phyloP scores from a whole-genome alignment of 2,329 filamentous ascomycete genomes.

The Hypomyces rosellus region DNA sequence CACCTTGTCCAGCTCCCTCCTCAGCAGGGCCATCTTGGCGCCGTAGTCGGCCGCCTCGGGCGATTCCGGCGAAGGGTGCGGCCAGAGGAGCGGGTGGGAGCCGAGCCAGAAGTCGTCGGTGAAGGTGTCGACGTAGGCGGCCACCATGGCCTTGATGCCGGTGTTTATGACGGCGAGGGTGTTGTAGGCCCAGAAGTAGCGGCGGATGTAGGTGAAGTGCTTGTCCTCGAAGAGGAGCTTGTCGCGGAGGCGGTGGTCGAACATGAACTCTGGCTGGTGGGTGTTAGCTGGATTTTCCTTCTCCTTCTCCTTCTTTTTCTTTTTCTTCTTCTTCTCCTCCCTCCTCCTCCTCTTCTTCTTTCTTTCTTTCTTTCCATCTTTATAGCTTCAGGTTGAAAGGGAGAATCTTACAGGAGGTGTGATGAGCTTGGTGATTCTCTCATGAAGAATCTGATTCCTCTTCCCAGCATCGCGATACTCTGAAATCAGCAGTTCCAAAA shows the following conservation, averaged over 20 bases:
- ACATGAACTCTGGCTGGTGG: conserved; percentile 47
- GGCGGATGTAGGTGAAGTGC: conserved; percentile 53
- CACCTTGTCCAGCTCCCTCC: conserved; percentile 44
- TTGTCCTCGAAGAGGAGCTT: conserved; percentile 55
- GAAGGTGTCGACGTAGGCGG: conserved; percentile 51
- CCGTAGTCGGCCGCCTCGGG: conserved; percentile 41
- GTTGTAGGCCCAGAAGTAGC: conserved; percentile 59
- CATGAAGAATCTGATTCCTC: conserved; percentile 50
- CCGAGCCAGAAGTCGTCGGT: conserved; percentile 54
- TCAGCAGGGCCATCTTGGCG: conserved; percentile 39
- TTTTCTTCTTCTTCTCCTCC: too few species aligned
- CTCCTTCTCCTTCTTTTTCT: too few species aligned
- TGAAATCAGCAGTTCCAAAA: conserved; percentile 50
- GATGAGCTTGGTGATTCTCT: conserved; percentile 51
- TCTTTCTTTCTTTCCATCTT: too few species aligned
- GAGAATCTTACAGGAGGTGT: conserved; percentile 42
- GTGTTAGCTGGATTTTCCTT: not conserved
- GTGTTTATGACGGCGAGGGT: conserved; percentile 55
- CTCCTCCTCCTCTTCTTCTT: too few species aligned
- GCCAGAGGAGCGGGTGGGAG: conserved; percentile 49
- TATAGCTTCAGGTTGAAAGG: too few species aligned
- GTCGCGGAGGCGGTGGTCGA: conserved; percentile 48
- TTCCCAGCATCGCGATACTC: conserved; percentile 57
- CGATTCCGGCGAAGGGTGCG: conserved; percentile 36
- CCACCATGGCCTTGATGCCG: conserved; percentile 51